Percentiles rank a stretch among this genome's conserved stretches.
These are phyloP conservation scores for Conticribra weissflogii DNA, from an alignment of 108 stramenopile genomes.

Conservation along the genomic window DNA sequence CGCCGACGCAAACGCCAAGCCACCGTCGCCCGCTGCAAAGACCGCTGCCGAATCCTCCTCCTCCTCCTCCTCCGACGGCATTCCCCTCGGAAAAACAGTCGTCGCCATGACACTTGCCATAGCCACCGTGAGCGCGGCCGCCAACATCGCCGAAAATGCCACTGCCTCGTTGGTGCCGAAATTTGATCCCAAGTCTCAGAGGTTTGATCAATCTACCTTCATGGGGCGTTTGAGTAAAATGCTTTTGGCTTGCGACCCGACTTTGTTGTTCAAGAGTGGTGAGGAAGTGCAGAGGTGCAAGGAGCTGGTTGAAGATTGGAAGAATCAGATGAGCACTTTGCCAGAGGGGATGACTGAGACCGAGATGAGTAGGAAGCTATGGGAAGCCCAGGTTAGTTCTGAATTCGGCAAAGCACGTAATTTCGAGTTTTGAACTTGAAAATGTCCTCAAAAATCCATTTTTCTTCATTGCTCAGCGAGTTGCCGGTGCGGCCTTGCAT, in stretches of 20 bases:
- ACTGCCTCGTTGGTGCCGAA: constrained; percentile 59
- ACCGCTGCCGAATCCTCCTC: constrained; percentile 8
- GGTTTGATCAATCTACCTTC: constrained; percentile 67
- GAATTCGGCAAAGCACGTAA: not conserved
- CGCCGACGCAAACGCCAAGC: constrained; percentile 8
- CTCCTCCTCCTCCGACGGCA: constrained; percentile 6
- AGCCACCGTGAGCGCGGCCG: constrained; percentile 49
- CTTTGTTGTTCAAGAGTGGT: constrained; percentile 56
- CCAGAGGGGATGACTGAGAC: constrained; percentile 18
- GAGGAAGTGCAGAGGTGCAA: constrained; percentile 51
- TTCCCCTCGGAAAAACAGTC: constrained; percentile 42
- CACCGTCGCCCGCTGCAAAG: not conserved
- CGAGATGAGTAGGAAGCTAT: constrained; percentile 43
- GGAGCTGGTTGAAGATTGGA: constrained; percentile 47
- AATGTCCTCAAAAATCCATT: constrained; percentile 3
- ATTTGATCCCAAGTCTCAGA: constrained; percentile 57
- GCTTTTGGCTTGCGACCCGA: constrained; percentile 80
- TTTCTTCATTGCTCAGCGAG: constrained; percentile 29
- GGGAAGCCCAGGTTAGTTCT: constrained; percentile 46
- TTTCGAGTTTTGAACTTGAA: not conserved
- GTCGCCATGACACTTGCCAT: constrained; percentile 62
- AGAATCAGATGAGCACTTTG: constrained; percentile 18
- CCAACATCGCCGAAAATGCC: constrained; percentile 50
- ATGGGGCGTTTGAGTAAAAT: constrained; percentile 67
- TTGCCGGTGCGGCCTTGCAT: constrained; percentile 79